phyloP scores from a whole-genome alignment of 192 early-diverging fungal genomes.

The Backusella parvicylindrica region DNA sequence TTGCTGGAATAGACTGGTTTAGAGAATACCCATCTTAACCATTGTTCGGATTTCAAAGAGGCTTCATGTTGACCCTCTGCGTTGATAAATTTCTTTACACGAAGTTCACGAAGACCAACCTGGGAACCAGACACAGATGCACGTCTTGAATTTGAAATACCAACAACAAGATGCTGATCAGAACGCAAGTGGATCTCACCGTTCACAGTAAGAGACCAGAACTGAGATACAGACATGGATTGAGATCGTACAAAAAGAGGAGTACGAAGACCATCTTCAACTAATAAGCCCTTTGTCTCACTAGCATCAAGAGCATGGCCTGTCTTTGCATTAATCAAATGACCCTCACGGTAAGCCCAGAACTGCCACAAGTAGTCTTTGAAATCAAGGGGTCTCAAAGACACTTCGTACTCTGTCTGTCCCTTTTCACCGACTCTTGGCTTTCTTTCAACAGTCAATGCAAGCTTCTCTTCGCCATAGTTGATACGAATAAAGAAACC shows the following conservation, averaged over 20 bases:
- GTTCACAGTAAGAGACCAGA: constrained; percentile 24
- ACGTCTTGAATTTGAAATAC: constrained; percentile 1
- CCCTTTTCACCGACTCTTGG: background rate
- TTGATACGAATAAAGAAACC: constrained; percentile 18
- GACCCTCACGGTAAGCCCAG: constrained; percentile 19
- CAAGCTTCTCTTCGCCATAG: constrained; percentile 9
- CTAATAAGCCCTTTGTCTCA: background rate
- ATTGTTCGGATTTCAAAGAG: background rate
- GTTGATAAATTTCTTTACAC: constrained; percentile 3
- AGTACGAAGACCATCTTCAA: constrained; percentile 13
- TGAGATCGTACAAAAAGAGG: constrained; percentile 2
- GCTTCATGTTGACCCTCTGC: background rate
- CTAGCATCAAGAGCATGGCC: constrained; percentile 10
- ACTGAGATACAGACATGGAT: constrained; percentile 11
- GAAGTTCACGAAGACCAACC: constrained; percentile 11
- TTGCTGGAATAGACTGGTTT: background rate
- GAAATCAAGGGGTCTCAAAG: background rate
- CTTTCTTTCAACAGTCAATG: constrained; percentile 13
- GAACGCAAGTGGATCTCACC: constrained; percentile 13
- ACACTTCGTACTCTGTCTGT: background rate
- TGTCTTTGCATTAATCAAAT: constrained; percentile 20
- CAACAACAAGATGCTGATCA: constrained; percentile 12
- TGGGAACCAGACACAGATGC: constrained; percentile 9
- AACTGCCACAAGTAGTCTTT: constrained; percentile 17
- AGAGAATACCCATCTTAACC: constrained; percentile 12